Percentiles rank a stretch among this genome's conserved stretches.
These are phyloP conservation scores for Cystobasidium ongulense DNA, from an alignment of 768 basidiomycete species.

Conservation along the genomic window DNA sequence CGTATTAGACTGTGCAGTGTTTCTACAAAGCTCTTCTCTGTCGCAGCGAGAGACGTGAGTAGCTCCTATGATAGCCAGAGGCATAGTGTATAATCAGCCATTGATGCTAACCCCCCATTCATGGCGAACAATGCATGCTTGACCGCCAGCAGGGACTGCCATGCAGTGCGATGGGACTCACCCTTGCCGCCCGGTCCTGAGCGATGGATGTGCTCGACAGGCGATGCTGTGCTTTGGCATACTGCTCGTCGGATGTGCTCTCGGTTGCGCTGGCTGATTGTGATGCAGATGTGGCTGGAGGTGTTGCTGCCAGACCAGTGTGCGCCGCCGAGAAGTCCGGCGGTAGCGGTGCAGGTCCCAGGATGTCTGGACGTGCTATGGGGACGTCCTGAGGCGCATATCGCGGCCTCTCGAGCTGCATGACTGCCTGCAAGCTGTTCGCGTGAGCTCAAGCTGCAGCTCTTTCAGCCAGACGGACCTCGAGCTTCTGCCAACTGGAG, in stretches of 20 bases:
- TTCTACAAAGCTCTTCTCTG: slow-evolving; percentile 11
- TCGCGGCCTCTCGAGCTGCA: slow-evolving; percentile 15
- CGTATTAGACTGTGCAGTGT: slow-evolving; percentile 10
- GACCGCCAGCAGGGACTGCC: background rate
- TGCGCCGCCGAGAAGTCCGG: background rate
- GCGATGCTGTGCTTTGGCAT: background rate
- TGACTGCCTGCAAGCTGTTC: background rate
- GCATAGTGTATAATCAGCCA: background rate
- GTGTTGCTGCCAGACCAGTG: background rate
- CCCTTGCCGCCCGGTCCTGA: background rate
- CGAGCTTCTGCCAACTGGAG: background rate
- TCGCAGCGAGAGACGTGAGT: background rate
- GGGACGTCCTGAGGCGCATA: background rate
- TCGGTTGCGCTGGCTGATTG: background rate
- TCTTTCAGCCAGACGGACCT: background rate
- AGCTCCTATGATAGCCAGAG: slow-evolving; percentile 6
- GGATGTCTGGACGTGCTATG: background rate
- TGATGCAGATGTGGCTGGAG: background rate
- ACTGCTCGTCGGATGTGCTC: background rate
- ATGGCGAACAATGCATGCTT: background rate
- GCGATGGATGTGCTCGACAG: background rate
- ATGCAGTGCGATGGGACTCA: background rate
- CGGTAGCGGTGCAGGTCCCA: slow-evolving; percentile 19
- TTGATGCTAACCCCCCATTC: background rate
- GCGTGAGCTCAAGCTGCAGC: background rate